Base-by-base conservation (phyloP, 2,329 filamentous ascomycete genomes). In the Chrysosphaeria jannelii region DNA sequence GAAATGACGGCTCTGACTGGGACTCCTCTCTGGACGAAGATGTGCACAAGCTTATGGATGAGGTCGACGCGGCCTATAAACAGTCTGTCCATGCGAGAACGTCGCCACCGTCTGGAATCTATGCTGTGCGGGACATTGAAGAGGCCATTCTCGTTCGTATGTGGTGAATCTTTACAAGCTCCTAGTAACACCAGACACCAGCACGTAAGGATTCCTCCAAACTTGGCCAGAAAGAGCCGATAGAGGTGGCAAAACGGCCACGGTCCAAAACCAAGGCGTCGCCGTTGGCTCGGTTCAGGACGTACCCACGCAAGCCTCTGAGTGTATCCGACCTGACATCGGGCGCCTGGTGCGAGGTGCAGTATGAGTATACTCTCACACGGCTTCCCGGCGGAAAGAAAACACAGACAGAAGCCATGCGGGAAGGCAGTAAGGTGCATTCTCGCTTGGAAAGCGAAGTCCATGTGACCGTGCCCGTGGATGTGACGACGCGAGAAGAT, bases 261-360 rank as follows among this genome's bases (percentile, higher is more conserved):
- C 37, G 39, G 25, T 32, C 3, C 42, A 40, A 11, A 12, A 16
- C 14, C 12, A 3, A 18, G 3, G 9, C 10, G 12, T 50, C 55
- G 2, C 79, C 78, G 0, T 46, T 91, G 3, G 56, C 76, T 30
- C 62, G 70, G 16, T 90, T 89, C 35, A 67, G 79, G 18, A 63
- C 62, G 1, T 65, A 57, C 26, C 75, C 75, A 0, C 67, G 56
- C 36, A 81, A 75, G 38, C 63, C 72, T 0, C 53, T 93, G 6
- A 76, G 72, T 0, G 85, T 93, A 1, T 78, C 74, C 3, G 85
- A 97, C 41, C 47, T 93, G 13, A 63, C 79, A 1, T 70, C 75
- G 1, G 79, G 79, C 3, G 68, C 79, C 6, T 97, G 85, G 85
- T 97, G 85, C 41, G 81, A 97, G 43, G 43, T 93, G 28, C 79